These are phyloP conservation scores for Emmonsiellopsis sp. DNA, from an alignment of 2,329 filamentous ascomycete species.

Conservation along the genomic window DNA sequence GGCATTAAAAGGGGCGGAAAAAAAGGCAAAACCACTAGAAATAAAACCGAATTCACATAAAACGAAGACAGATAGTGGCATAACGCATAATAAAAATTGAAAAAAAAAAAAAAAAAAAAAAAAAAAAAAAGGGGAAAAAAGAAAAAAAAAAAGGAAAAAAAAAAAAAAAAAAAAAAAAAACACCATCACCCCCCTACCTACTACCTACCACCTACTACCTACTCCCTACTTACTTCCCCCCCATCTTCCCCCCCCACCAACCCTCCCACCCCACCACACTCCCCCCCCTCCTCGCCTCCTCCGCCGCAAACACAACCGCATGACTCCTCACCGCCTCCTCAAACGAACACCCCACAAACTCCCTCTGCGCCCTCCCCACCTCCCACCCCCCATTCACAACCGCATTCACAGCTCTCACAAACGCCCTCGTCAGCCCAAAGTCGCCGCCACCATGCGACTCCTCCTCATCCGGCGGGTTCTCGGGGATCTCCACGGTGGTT, in stretches of 20 bases:
- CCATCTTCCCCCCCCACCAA: slow-evolving; percentile 62
- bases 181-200: background rate
- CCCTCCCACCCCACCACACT: slow-evolving; percentile 64
- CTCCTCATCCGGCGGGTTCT: slow-evolving; percentile 48
- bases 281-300: slow-evolving; percentile 65
- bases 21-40: no score
- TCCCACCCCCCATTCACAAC: slow-evolving; percentile 63
- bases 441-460: slow-evolving; percentile 66
- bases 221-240: background rate
- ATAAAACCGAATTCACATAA: background rate
- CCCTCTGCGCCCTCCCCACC: slow-evolving; percentile 62
- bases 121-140: background rate
- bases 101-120: background rate
- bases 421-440: slow-evolving; percentile 69
- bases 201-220: background rate
- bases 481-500: slow-evolving; percentile 51
- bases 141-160: no score
- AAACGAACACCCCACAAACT: slow-evolving; percentile 70
- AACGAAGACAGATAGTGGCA: background rate
- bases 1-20: no score
- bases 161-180: background rate
- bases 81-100: background rate
- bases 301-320: slow-evolving; percentile 86
- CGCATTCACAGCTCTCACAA: slow-evolving; percentile 69
- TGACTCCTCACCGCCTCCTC: slow-evolving; percentile 87